Percentiles rank a stretch among this genome's conserved stretches.
Evolutionary conservation across 1,284 basidiomycete species (phyloP).

Genomic region (Pulveroboletus sp.): DNA sequence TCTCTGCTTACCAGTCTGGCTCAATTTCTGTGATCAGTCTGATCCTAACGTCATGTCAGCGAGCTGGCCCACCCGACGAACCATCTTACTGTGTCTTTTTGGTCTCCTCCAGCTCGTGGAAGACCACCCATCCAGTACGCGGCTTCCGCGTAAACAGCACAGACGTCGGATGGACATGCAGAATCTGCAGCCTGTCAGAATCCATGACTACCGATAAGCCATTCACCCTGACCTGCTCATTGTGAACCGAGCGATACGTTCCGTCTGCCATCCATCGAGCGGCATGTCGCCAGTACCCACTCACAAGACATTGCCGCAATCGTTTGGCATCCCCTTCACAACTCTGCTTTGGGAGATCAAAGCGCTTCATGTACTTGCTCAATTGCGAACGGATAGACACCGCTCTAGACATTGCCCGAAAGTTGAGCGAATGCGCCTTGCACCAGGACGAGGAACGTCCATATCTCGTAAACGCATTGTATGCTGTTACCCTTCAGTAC

Average conservation of each 20-base stretch:
- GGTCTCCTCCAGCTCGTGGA: constrained; percentile 94
- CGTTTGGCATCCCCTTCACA: constrained; percentile 82
- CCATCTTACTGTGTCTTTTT: constrained; percentile 78
- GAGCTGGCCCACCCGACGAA: neutral
- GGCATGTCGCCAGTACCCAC: constrained; percentile 92
- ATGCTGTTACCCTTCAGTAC: constrained; percentile 49
- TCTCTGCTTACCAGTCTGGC: constrained; percentile 47
- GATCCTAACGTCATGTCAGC: constrained; percentile 37
- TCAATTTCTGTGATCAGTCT: constrained; percentile 57
- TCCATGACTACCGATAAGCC: neutral
- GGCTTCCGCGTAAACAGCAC: constrained; percentile 93
- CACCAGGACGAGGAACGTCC: constrained; percentile 89
- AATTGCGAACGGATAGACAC: constrained; percentile 91
- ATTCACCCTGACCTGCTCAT: constrained; percentile 61
- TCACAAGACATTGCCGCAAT: constrained; percentile 81
- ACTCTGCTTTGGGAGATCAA: constrained; percentile 72
- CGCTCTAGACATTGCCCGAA: constrained; percentile 88
- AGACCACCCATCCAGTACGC: constrained; percentile 88
- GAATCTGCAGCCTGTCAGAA: constrained; percentile 45
- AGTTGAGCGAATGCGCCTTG: constrained; percentile 87
- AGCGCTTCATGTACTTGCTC: constrained; percentile 89
- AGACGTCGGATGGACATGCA: constrained; percentile 92
- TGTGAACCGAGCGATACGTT: constrained; percentile 81
- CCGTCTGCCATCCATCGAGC: constrained; percentile 89
- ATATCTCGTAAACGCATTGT: constrained; percentile 86